phyloP scores from a whole-genome alignment of 2,329 filamentous ascomycete species.

The Colletotrichum lindemuthianum region DNA sequence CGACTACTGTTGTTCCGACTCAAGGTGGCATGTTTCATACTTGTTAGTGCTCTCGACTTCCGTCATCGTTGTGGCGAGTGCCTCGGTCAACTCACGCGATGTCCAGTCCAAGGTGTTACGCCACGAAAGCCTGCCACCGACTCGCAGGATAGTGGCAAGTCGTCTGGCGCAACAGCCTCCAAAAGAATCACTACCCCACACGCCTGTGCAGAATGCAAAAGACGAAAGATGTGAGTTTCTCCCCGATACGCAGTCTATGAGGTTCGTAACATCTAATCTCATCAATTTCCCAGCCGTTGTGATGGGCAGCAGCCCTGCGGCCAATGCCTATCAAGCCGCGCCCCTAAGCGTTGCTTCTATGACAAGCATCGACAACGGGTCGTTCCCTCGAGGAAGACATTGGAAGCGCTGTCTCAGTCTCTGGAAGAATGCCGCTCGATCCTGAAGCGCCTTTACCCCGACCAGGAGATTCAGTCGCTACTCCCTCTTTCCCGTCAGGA shows the following conservation, averaged over 20 bases:
- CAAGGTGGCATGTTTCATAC: conserved; percentile 38
- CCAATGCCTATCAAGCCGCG: conserved; percentile 83
- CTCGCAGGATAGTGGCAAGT: conserved; percentile 46
- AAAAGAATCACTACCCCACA: conserved; percentile 67
- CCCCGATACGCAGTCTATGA: background rate
- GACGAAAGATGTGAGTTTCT: conserved; percentile 74
- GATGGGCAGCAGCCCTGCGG: conserved; percentile 85
- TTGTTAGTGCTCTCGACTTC: conserved; percentile 24
- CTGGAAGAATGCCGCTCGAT: conserved; percentile 73
- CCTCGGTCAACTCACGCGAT: conserved; percentile 2
- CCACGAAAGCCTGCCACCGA: conserved; percentile 35
- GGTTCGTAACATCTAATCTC: conserved; percentile 40
- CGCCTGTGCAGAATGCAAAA: conserved; percentile 80
- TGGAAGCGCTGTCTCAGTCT: conserved; percentile 71
- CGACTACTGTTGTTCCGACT: conserved; percentile 28
- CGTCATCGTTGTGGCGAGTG: background rate
- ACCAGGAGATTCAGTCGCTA: conserved; percentile 61
- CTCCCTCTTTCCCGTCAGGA: conserved; percentile 67
- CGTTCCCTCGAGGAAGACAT: conserved; percentile 80
- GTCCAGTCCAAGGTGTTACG: conserved; percentile 36
- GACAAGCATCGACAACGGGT: conserved; percentile 82
- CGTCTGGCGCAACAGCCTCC: conserved; percentile 48
- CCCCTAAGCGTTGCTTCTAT: conserved; percentile 82
- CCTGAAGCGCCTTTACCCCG: conserved; percentile 70
- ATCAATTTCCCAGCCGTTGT: conserved; percentile 63